phyloP scores from a whole-genome alignment of 768 basidiomycete genomes.

The Lactifluus subvellereus region DNA sequence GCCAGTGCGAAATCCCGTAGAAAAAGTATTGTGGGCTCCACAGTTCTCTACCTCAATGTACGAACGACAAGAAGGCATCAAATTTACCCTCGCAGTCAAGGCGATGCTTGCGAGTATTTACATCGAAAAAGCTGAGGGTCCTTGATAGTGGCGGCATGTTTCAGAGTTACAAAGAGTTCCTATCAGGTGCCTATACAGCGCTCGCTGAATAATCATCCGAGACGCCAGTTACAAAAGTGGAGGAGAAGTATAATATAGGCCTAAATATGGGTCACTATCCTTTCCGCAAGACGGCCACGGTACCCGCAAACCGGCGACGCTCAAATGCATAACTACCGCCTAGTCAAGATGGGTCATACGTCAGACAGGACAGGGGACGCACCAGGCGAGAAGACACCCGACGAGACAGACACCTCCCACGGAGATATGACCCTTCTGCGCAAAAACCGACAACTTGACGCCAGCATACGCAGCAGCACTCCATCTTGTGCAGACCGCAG shows the following conservation, averaged over 20 bases:
- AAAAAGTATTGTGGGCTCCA: background rate
- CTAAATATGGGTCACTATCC: background rate
- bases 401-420: conserved; percentile 26
- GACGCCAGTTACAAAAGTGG: background rate
- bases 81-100: background rate
- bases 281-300: background rate
- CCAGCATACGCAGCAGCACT: conserved; percentile 24
- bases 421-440: conserved; percentile 28
- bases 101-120: background rate
- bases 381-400: conserved; percentile 10
- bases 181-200: background rate
- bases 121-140: background rate
- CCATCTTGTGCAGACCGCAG: conserved; percentile 27
- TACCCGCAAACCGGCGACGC: conserved; percentile 5
- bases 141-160: background rate
- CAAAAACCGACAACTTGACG: conserved; percentile 24
- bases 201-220: background rate
- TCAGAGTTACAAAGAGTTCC: background rate
- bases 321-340: background rate
- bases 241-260: background rate
- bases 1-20: no score
- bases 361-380: background rate
- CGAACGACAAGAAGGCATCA: background rate
- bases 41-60: background rate
- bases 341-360: background rate